Percentiles rank a stretch among this genome's conserved stretches.
Conservation (phyloP, 1,139 yeast genomes). For the Suhomyces maxii region DNA sequence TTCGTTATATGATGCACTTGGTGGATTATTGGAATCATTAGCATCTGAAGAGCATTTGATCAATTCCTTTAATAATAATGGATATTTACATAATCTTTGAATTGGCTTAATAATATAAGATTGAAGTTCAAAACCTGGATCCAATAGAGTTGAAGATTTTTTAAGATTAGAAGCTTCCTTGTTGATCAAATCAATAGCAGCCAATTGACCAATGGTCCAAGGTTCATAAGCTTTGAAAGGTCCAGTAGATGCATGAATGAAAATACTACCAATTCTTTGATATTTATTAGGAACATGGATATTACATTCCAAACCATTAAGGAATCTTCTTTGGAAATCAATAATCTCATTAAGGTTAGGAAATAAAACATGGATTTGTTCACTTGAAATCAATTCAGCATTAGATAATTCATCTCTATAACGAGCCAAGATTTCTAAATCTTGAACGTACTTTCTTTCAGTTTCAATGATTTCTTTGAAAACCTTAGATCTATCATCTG, state of each 20-base stretch:
- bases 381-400: slow-evolving; percentile 71
- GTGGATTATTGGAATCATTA: slow-evolving; percentile 31
- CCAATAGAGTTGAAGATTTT: slow-evolving; percentile 63
- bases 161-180: slow-evolving; percentile 59
- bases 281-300: slow-evolving; percentile 70
- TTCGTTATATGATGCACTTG: slow-evolving; percentile 65
- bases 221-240: slow-evolving; percentile 91
- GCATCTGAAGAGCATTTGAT: slow-evolving; percentile 54
- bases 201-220: slow-evolving; percentile 81
- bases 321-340: slow-evolving; percentile 88
- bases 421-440: slow-evolving; percentile 67
- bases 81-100: slow-evolving; percentile 92
- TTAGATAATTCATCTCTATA: slow-evolving; percentile 69
- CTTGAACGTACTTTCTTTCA: slow-evolving; percentile 90
- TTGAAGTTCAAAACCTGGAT: slow-evolving; percentile 86
- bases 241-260: slow-evolving; percentile 71
- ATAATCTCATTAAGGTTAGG: slow-evolving; percentile 85
- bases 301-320: slow-evolving; percentile 88
- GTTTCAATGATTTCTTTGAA: slow-evolving; percentile 83
- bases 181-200: slow-evolving; percentile 79
- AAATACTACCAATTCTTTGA: slow-evolving; percentile 87
- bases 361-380: slow-evolving; percentile 76
- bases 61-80: slow-evolving; percentile 74
- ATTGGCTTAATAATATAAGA: slow-evolving; percentile 90
- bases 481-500: slow-evolving; percentile 70